These are phyloP conservation scores for Tillandsia fasciculata DNA, from an alignment of 176 grass and related monocot species.

Conservation along the genomic window DNA sequence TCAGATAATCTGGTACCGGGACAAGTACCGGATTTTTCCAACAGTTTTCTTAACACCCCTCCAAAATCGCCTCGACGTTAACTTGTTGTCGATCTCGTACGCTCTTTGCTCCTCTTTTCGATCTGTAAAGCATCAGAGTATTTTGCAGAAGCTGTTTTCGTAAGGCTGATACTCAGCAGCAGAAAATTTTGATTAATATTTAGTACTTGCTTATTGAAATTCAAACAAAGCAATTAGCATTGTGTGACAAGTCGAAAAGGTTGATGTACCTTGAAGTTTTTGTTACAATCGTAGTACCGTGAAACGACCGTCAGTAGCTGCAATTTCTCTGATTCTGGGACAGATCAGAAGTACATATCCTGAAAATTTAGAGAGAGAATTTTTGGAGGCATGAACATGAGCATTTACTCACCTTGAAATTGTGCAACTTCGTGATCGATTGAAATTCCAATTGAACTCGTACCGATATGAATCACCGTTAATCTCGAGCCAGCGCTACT, in stretches of 20 bases:
- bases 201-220: background rate
- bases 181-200: background rate
- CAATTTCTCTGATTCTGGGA: conserved; percentile 11
- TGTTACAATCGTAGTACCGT: conserved; percentile 10
- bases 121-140: background rate
- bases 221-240: background rate
- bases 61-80: conserved; percentile 14
- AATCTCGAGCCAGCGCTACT: background rate
- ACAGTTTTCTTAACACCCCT: background rate
- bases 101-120: conserved; percentile 6
- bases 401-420: conserved; percentile 17
- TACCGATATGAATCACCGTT: conserved; percentile 5
- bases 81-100: conserved; percentile 12
- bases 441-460: conserved; percentile 16
- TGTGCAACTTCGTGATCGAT: conserved; percentile 6
- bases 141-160: background rate
- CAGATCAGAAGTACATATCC: background rate
- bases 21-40: no score
- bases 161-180: background rate
- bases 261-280: conserved; percentile 17
- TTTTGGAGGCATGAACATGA: background rate
- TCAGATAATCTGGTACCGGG: no score
- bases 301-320: conserved; percentile 18
- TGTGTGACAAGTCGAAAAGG: background rate
- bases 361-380: background rate